Percentiles rank a stretch among this genome's conserved stretches.
Evolutionary conservation across 805 yeast genomes (phyloP).

Genomic region (Pichia manshurica): DNA sequence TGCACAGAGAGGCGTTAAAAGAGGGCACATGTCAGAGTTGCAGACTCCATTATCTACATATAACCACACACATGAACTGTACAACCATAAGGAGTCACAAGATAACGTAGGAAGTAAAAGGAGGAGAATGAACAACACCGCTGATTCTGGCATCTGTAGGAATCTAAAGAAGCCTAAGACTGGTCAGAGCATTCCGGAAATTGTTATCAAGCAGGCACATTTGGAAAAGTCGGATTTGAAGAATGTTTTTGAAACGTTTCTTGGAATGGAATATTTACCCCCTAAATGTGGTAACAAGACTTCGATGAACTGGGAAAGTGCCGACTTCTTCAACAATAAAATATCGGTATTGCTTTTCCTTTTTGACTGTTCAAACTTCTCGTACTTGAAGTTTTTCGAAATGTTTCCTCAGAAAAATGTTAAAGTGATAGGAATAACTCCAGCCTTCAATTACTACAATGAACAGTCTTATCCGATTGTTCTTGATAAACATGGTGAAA

Average conservation of each 20-base stretch:
- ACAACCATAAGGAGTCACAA: neutral
- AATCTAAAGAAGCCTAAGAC: neutral
- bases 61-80: neutral
- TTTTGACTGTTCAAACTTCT: constrained; percentile 5
- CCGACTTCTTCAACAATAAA: neutral
- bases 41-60: neutral
- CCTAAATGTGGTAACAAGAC: neutral
- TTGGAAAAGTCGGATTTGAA: constrained; percentile 4
- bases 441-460: constrained; percentile 15
- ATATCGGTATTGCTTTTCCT: constrained; percentile 4
- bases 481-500: constrained; percentile 24
- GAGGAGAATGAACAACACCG: neutral
- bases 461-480: constrained; percentile 24
- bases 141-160: neutral
- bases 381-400: constrained; percentile 3
- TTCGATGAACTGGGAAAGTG: neutral
- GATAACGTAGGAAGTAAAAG: neutral
- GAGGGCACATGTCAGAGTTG: neutral
- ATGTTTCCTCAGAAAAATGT: neutral
- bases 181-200: constrained; percentile 4
- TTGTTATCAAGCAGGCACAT: constrained; percentile 10
- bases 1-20: neutral
- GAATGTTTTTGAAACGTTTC: neutral
- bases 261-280: neutral
- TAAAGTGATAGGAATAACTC: constrained; percentile 22